Evolutionary conservation across 176 grass and related monocot species (phyloP).

Genomic region (Carex pumila): DNA sequence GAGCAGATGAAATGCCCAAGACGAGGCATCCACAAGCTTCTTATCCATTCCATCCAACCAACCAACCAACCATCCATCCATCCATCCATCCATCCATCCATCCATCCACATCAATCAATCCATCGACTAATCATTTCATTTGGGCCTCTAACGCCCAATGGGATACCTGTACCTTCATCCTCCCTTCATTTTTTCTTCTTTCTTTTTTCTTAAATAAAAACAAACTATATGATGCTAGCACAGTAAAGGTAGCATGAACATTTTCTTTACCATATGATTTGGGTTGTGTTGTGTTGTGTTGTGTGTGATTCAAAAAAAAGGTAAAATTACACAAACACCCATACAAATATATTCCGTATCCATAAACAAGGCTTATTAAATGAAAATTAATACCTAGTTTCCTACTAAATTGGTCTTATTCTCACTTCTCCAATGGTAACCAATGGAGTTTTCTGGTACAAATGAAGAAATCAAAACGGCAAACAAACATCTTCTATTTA

Average conservation of each 20-base stretch:
- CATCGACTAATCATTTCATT: background rate
- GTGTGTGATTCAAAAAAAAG: no score
- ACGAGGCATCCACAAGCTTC: slow-evolving; percentile 40
- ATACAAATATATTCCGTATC: background rate
- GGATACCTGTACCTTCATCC: background rate
- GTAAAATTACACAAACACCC: background rate
- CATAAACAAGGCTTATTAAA: background rate
- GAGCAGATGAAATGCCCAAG: slow-evolving; percentile 9
- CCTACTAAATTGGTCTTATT: background rate
- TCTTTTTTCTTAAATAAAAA: background rate
- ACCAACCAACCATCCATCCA: background rate
- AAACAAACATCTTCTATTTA: background rate
- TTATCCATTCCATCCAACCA: slow-evolving; percentile 29
- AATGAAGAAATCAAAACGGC: background rate
- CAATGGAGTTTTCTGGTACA: background rate
- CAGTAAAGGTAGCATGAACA: no score
- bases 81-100: background rate
- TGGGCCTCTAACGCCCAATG: background rate
- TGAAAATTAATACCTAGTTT: background rate
- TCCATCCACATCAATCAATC: background rate
- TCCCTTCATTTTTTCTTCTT: background rate
- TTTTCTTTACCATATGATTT: no score
- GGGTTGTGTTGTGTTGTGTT: no score
- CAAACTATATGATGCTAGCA: no score
- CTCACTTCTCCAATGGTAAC: background rate